These are phyloP conservation scores for Leishmania lainsoni DNA, from an alignment of 208 protist genomes.

Conservation along the genomic window DNA sequence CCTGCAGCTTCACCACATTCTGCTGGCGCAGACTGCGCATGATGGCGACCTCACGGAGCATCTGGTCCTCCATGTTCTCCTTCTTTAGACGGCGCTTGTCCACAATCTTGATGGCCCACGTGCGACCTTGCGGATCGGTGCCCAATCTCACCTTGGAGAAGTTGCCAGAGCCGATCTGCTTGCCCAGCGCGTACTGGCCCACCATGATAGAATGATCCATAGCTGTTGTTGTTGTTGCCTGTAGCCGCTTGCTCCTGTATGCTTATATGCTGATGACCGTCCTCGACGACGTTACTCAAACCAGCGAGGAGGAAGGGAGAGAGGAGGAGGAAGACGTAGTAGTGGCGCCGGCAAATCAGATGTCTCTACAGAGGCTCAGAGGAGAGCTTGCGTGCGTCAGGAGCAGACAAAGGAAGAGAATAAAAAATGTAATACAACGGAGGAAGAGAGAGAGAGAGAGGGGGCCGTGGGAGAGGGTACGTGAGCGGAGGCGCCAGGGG, in stretches of 20 bases:
- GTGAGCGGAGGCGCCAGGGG: neutral
- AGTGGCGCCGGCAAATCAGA: neutral
- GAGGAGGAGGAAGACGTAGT: neutral
- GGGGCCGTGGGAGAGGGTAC: neutral
- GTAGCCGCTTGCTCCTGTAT: neutral
- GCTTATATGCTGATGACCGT: neutral
- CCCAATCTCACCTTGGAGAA: slow-evolving; percentile 89
- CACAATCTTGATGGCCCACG: slow-evolving; percentile 92
- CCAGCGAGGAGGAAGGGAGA: neutral
- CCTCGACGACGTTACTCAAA: neutral
- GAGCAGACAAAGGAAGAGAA: neutral
- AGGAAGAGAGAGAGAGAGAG: neutral
- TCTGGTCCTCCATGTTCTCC: slow-evolving; percentile 91
- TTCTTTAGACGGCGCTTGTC: slow-evolving; percentile 84
- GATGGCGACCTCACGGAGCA: slow-evolving; percentile 89
- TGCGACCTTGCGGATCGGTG: slow-evolving; percentile 61
- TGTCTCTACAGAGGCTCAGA: neutral
- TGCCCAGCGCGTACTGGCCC: slow-evolving; percentile 87
- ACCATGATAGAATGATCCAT: slow-evolving; percentile 39
- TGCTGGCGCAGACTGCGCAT: slow-evolving; percentile 82
- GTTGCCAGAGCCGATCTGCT: slow-evolving; percentile 86
- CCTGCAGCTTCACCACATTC: slow-evolving; percentile 87
- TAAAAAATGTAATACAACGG: neutral
- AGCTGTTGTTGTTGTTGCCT: neutral
- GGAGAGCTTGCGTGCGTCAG: neutral